These are phyloP conservation scores for Zychaea mexicana DNA, from an alignment of 371 early-diverging fungal species.

Conservation along the genomic window DNA sequence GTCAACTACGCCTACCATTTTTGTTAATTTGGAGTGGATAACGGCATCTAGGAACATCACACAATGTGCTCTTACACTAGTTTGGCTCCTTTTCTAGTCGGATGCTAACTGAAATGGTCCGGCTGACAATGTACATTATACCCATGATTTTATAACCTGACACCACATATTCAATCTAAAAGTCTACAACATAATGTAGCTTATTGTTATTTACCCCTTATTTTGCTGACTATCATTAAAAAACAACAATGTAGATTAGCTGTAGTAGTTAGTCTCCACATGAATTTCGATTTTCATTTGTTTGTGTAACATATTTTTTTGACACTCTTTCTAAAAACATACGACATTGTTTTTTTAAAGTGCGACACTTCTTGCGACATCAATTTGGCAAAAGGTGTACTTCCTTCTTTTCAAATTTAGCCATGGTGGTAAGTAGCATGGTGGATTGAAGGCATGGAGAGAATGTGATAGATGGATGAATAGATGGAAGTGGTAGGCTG, in stretches of 20 bases:
- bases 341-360: not conserved
- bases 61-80: not conserved
- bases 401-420: constrained; percentile 1
- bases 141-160: constrained; percentile 1
- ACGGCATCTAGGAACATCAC: not conserved
- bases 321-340: not conserved
- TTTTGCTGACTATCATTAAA: not conserved
- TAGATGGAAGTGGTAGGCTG: not conserved
- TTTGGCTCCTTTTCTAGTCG: not conserved
- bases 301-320: not conserved
- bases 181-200: not conserved
- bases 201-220: not conserved
- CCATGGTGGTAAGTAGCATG: not conserved
- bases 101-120: not conserved
- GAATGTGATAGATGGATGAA: constrained; percentile 3
- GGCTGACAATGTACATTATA: constrained; percentile 1
- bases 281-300: not conserved
- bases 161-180: not conserved
- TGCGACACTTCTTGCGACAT: not conserved
- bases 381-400: not conserved
- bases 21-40: too few species aligned
- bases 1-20: too few species aligned
- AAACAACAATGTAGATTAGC: not conserved
- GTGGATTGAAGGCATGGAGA: not conserved
- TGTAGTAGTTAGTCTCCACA: not conserved